Evolutionary conservation across 768 basidiomycete species (phyloP), one percentile per base, ranked within the genome.

Genomic region (Phaeolepiota aurea): DNA sequence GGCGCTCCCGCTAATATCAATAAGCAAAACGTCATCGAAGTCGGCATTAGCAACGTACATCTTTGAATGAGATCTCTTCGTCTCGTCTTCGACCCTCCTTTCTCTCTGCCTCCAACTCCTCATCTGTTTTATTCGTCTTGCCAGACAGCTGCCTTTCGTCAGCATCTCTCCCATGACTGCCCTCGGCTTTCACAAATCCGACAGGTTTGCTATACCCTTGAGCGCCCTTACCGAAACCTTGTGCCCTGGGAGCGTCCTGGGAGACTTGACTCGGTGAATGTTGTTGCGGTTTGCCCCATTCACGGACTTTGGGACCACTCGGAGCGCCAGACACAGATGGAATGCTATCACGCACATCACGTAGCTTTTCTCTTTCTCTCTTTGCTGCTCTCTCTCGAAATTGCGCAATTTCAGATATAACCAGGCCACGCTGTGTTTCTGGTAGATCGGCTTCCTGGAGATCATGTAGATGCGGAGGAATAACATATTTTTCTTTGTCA

Each of bases 381-480:
- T 92, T 93, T 5, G 89, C 90, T 0, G 92, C 88, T 15, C 88
- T 79, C 62, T 97, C 92, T 44, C 96, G 78, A 62, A 99, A 99
- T 51, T 90, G 83, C 0, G 92, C 91, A 45, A 99, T 99, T 57
- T 97, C 92, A 20, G 87, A 89, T 46, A 97, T 87, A 45, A 98
- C 92, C 40, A 92, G 81, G 3, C 87, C 90, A 23, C 94, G 84
- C 47, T 76, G 79, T 0, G 88, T 88, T 65, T 99, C 96, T 16
- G 96, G 94, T 32, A 99, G 76, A 55, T 99, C 96, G 39, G 91
- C 88, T 64, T 96, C 92, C 55, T 91, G 87, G 32, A 99, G 72
- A 63, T 98, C 96, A 62, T 90, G 89, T 14, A 98, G 74, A 63
- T 99, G 96, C n/a, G 89, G 87, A 18, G 91, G 91, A 32, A 96